Conservation (phyloP, 345 rosid species). For the Syzygium jambos region DNA sequence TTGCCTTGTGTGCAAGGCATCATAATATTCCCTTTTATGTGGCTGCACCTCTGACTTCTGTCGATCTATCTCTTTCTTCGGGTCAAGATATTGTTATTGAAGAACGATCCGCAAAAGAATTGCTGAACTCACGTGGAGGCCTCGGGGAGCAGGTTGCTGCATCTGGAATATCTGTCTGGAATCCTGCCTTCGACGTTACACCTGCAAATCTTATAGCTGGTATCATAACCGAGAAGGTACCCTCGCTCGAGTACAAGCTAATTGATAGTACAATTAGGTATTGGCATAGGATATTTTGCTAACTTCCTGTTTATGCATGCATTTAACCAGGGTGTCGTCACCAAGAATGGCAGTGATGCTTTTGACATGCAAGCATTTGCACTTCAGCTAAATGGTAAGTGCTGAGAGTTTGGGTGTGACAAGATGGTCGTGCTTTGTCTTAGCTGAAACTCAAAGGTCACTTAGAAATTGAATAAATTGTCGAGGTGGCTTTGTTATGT, state of each 20-base stretch:
- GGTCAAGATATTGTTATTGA: conserved; percentile 77
- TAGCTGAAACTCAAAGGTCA: neutral
- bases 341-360: conserved; percentile 27
- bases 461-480: neutral
- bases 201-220: conserved; percentile 73
- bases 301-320: neutral
- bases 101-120: conserved; percentile 72
- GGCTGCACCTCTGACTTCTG: conserved; percentile 88
- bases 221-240: conserved; percentile 83
- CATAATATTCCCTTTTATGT: conserved; percentile 72
- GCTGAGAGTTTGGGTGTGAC: neutral
- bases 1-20: conserved; percentile 68
- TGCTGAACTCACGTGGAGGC: conserved; percentile 71
- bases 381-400: neutral
- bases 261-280: neutral
- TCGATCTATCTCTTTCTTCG: conserved; percentile 69
- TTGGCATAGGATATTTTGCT: neutral
- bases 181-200: conserved; percentile 93
- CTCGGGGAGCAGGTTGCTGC: conserved; percentile 97
- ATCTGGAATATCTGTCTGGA: conserved; percentile 86
- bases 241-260: neutral
- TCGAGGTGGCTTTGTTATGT: neutral
- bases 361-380: conserved; percentile 59
- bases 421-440: neutral
- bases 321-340: conserved; percentile 58